These are phyloP conservation scores for Umbelopsis ramanniana DNA, from an alignment of 192 early-diverging fungal genomes.

Conservation along the genomic window DNA sequence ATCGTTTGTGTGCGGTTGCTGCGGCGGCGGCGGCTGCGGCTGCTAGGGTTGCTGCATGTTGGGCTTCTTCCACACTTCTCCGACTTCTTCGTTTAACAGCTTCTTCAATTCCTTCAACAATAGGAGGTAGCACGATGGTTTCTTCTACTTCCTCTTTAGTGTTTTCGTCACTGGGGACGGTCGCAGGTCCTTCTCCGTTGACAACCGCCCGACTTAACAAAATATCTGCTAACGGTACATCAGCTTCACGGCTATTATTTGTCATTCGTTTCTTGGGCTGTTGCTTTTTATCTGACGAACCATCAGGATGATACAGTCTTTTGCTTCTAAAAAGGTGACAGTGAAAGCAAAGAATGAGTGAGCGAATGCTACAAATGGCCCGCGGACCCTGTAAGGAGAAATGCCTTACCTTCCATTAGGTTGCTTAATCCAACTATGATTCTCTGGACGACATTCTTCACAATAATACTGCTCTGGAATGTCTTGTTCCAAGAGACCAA, in stretches of 20 bases:
- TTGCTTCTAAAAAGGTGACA: constrained; percentile 25
- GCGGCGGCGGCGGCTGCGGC: background rate
- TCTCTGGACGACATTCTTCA: constrained; percentile 50
- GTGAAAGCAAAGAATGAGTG: background rate
- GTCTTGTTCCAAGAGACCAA: constrained; percentile 49
- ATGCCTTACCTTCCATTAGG: constrained; percentile 42
- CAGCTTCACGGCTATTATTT: constrained; percentile 59
- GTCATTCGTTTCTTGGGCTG: constrained; percentile 57
- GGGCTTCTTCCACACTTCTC: constrained; percentile 22
- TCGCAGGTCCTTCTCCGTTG: constrained; percentile 22
- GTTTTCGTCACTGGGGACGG: background rate
- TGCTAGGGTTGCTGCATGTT: background rate
- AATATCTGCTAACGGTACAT: constrained; percentile 53
- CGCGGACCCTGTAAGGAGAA: constrained; percentile 12
- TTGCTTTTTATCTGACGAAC: constrained; percentile 36
- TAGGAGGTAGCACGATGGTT: background rate
- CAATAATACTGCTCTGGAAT: constrained; percentile 57
- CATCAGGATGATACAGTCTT: constrained; percentile 30
- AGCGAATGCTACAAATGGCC: background rate
- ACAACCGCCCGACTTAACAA: constrained; percentile 26
- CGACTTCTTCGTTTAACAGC: constrained; percentile 21
- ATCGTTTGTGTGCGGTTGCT: constrained; percentile 2
- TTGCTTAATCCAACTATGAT: constrained; percentile 40
- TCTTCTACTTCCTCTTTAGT: background rate
- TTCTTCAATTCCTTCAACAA: constrained; percentile 21